Percentiles rank a stretch among this genome's conserved stretches.
Conservation (phyloP, 306 rosid genomes). For the Notholithocarpus densiflorus region DNA sequence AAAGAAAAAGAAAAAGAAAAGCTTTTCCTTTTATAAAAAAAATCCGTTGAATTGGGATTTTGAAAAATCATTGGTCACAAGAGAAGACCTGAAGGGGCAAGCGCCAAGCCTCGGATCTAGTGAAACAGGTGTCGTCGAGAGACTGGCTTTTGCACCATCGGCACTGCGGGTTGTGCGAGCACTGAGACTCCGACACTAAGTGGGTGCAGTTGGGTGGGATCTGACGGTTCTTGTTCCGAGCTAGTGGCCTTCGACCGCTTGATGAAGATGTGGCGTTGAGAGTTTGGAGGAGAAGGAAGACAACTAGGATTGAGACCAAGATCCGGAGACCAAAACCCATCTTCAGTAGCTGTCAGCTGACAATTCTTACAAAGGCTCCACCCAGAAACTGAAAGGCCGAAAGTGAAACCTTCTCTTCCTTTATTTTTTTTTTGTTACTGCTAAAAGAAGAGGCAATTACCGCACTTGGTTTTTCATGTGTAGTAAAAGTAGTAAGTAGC, state of each 20-base stretch:
- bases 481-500: no score
- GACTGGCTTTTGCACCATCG: slow-evolving; percentile 78
- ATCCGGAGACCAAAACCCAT: neutral
- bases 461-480: no score
- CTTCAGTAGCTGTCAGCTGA: no score
- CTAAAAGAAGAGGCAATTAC: no score
- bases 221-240: slow-evolving; percentile 6
- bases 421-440: no score
- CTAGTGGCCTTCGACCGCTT: slow-evolving; percentile 20
- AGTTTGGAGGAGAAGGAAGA: slow-evolving; percentile 31
- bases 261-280: slow-evolving; percentile 22
- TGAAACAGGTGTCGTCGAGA: slow-evolving; percentile 79
- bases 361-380: no score
- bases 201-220: slow-evolving; percentile 50
- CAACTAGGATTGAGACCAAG: slow-evolving; percentile 12
- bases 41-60: no score
- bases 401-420: no score
- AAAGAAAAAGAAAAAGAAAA: neutral
- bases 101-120: slow-evolving; percentile 66
- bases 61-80: slow-evolving; percentile 37
- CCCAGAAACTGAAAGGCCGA: no score
- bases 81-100: slow-evolving; percentile 78
- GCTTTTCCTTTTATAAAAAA: no score
- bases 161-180: slow-evolving; percentile 61
- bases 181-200: slow-evolving; percentile 37